These are phyloP conservation scores for Aspergillus sp. DNA, from an alignment of 2,329 filamentous ascomycete species.

Conservation along the genomic window DNA sequence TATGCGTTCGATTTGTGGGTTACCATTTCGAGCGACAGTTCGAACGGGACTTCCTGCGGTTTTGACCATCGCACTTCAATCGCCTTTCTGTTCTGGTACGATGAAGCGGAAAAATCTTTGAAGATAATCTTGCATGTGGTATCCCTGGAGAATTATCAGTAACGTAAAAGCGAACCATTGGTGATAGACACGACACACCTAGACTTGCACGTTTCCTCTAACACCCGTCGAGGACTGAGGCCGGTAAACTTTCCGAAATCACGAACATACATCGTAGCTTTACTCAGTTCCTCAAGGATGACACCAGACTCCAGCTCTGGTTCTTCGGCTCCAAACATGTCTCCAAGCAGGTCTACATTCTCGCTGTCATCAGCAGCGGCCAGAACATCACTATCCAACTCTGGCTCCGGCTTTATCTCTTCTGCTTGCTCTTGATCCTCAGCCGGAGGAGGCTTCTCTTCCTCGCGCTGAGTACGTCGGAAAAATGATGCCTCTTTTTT, in stretches of 20 bases:
- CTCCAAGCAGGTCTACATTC: conserved; percentile 45
- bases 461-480: conserved; percentile 19
- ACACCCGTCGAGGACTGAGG: conserved; percentile 63
- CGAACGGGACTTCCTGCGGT: conserved; percentile 50
- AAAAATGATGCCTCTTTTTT: conserved; percentile 51
- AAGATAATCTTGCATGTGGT: conserved; percentile 61
- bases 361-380: conserved; percentile 27
- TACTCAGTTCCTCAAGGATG: conserved; percentile 26
- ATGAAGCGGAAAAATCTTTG: conserved; percentile 62
- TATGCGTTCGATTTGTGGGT: conserved; percentile 39
- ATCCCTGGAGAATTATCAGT: conserved; percentile 38
- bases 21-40: conserved; percentile 37
- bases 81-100: conserved; percentile 69
- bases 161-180: no score
- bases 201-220: conserved; percentile 84
- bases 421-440: conserved; percentile 43
- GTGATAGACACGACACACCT: conserved; percentile 43
- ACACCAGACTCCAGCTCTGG: conserved; percentile 37
- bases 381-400: conserved; percentile 11
- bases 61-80: conserved; percentile 75
- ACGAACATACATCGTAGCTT: conserved; percentile 51
- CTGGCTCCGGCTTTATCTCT: conserved; percentile 14
- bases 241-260: conserved; percentile 83
- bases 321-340: conserved; percentile 47
- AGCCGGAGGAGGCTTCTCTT: conserved; percentile 21